These are phyloP conservation scores for Euphrasia arctica DNA, from an alignment of 305 asterid species.

Conservation along the genomic window DNA sequence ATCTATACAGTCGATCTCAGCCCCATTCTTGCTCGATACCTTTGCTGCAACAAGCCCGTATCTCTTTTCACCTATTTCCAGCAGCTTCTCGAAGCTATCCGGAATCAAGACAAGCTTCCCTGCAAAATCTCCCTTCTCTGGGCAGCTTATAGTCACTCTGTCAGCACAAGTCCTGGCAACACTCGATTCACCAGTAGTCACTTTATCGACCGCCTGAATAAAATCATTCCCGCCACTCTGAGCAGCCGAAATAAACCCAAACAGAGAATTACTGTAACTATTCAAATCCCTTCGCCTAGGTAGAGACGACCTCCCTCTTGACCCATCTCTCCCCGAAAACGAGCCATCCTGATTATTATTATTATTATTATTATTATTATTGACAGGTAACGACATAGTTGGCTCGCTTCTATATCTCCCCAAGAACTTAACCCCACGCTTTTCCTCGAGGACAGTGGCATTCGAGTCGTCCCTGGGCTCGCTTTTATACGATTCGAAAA, in stretches of 20 bases:
- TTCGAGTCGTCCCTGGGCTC: constrained; percentile 20
- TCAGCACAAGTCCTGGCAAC: constrained; percentile 25
- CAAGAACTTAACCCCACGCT: constrained; percentile 54
- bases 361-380: neutral
- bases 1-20: constrained; percentile 55
- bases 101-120: constrained; percentile 70
- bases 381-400: constrained; percentile 29
- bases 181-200: neutral
- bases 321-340: constrained; percentile 33
- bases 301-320: constrained; percentile 46
- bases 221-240: constrained; percentile 37
- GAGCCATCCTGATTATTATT: constrained; percentile 24
- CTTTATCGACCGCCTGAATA: constrained; percentile 34
- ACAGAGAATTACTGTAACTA: constrained; percentile 58
- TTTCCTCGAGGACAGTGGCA: constrained; percentile 36
- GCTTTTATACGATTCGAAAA: constrained; percentile 40
- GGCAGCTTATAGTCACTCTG: constrained; percentile 73
- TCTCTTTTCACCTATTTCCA: constrained; percentile 41
- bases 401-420: constrained; percentile 74
- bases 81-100: constrained; percentile 43
- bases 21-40: constrained; percentile 49
- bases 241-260: constrained; percentile 60
- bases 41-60: constrained; percentile 44
- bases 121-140: constrained; percentile 58
- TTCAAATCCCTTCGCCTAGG: constrained; percentile 48